A percentile compares a stretch with the other conserved stretches of the same genome.
Conservation (phyloP, 2,329 filamentous ascomycete species). For the Zymoseptoria brevis region DNA sequence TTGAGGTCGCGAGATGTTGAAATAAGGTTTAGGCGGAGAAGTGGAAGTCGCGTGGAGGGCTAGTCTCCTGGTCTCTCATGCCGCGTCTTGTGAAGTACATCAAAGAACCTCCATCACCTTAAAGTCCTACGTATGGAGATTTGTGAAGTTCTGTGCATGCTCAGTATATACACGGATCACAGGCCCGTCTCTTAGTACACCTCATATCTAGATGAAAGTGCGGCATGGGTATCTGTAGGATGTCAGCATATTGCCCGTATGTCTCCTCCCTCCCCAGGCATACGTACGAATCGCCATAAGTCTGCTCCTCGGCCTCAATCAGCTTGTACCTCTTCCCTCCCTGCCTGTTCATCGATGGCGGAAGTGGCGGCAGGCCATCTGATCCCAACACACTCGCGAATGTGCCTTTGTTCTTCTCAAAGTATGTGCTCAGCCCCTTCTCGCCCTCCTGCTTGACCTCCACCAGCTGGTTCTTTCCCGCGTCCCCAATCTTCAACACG, state of each 20-base stretch:
- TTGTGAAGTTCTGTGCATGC: background rate
- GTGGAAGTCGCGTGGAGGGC: constrained; percentile 2
- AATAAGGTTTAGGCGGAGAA: background rate
- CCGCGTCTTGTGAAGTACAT: too few species aligned
- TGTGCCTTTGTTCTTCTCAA: constrained; percentile 56
- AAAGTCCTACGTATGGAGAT: background rate
- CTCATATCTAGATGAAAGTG: constrained; percentile 30
- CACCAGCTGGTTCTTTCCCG: constrained; percentile 66
- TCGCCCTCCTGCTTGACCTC: constrained; percentile 66
- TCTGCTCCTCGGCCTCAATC: constrained; percentile 60
- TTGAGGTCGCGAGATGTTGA: background rate
- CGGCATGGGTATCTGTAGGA: constrained; percentile 38
- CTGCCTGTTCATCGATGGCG: constrained; percentile 57
- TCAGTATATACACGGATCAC: background rate
- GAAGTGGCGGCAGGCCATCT: constrained; percentile 78
- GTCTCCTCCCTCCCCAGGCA: background rate
- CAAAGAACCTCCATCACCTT: background rate
- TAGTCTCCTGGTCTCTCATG: background rate
- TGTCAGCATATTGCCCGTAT: constrained; percentile 14
- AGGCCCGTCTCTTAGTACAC: background rate
- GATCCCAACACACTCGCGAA: constrained; percentile 58
- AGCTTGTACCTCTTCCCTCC: constrained; percentile 62
- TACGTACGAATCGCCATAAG: constrained; percentile 49
- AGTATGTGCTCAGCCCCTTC: constrained; percentile 62
- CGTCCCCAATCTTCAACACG: constrained; percentile 62